Percentiles rank a stretch among this genome's conserved stretches.
Conservation (phyloP, 1,139 yeast species). For the Saccharomycopsis hybrid region DNA sequence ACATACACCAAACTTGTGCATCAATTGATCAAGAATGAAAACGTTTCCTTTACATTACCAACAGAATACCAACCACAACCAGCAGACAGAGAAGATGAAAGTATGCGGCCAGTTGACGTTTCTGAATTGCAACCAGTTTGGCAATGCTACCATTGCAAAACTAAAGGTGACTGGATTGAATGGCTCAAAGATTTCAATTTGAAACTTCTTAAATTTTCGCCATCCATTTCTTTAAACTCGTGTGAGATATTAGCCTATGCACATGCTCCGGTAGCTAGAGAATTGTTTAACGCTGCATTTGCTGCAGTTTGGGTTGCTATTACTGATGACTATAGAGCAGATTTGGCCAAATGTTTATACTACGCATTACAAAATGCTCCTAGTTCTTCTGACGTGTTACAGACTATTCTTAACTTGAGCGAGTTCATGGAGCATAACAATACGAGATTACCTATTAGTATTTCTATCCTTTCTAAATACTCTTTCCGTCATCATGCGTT, state of each 20-base stretch:
- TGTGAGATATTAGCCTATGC: conserved; percentile 88
- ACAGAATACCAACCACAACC: conserved; percentile 15
- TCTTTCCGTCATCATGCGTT: conserved; percentile 96
- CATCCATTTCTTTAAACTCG: conserved; percentile 91
- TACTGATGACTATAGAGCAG: conserved; percentile 89
- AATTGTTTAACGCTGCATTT: conserved; percentile 89
- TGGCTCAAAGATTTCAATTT: conserved; percentile 89
- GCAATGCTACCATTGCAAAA: conserved; percentile 86
- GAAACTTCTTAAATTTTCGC: conserved; percentile 83
- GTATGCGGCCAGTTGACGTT: conserved; percentile 46
- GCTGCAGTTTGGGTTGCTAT: conserved; percentile 95
- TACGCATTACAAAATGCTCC: conserved; percentile 84
- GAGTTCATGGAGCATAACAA: conserved; percentile 98
- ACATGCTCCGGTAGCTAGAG: conserved; percentile 84
- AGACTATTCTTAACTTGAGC: conserved; percentile 78
- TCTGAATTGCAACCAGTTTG: conserved; percentile 75
- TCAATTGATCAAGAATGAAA: conserved; percentile 75
- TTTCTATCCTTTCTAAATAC: conserved; percentile 81
- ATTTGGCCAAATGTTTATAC: conserved; percentile 77
- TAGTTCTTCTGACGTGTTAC: conserved; percentile 94
- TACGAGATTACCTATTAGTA: conserved; percentile 85
- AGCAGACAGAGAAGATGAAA: conserved; percentile 11
- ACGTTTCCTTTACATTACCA: conserved; percentile 13
- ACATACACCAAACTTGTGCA: conserved; percentile 74
- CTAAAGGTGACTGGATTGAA: conserved; percentile 96